A percentile compares a stretch with the other conserved stretches of the same genome.
phyloP scores from a whole-genome alignment of 176 grass and related monocot species.

The Cenchrus americanus region DNA sequence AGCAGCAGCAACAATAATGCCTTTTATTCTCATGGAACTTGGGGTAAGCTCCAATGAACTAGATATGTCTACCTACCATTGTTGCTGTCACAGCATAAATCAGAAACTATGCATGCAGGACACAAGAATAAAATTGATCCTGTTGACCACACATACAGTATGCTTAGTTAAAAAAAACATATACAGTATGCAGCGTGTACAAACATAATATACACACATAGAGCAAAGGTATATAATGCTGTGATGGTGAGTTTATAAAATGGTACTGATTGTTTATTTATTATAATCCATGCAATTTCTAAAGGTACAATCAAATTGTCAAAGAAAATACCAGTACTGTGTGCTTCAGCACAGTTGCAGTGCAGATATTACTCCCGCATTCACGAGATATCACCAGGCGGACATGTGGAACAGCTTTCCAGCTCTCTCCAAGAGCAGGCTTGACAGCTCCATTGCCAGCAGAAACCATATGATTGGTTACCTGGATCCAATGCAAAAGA shows the following conservation, averaged over 20 bases:
- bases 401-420: constrained; percentile 70
- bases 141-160: neutral
- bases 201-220: neutral
- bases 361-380: constrained; percentile 46
- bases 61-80: neutral
- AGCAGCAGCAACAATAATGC: neutral
- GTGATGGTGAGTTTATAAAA: neutral
- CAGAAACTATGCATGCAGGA: neutral
- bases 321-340: constrained; percentile 57
- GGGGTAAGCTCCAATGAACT: neutral
- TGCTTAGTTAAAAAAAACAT: too few relatives aligned
- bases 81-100: constrained; percentile 26
- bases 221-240: neutral
- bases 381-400: constrained; percentile 55
- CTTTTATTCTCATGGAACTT: neutral
- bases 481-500: constrained; percentile 36
- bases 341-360: constrained; percentile 63
- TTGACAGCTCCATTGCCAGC: constrained; percentile 63
- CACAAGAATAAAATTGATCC: neutral
- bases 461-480: constrained; percentile 66
- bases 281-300: constrained; percentile 22
- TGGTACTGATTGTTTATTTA: neutral
- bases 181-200: neutral
- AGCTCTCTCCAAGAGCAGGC: constrained; percentile 69
- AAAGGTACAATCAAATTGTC: constrained; percentile 1